phyloP scores from a whole-genome alignment of 164 flowering plant genomes.

The Nymphaea thermarum region DNA sequence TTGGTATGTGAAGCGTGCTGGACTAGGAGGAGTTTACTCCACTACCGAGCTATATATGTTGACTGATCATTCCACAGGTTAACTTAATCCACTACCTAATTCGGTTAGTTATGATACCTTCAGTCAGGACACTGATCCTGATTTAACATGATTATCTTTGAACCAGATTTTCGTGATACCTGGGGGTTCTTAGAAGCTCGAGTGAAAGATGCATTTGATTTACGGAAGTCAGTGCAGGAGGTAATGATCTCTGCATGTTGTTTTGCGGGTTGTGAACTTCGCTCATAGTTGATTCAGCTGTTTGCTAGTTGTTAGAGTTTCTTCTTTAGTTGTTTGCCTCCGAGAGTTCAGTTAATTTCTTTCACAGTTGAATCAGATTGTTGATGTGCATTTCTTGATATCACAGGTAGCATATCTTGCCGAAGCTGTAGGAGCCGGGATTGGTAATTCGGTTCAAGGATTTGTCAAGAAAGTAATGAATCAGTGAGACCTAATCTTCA shows the following conservation, averaged over 20 bases:
- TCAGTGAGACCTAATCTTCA: conserved; percentile 9
- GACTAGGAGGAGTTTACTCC: conserved; percentile 89
- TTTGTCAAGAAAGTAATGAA: conserved; percentile 33
- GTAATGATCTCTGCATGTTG: conserved; percentile 14
- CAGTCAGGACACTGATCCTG: background rate
- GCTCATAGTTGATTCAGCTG: too few relatives aligned
- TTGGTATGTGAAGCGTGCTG: conserved; percentile 89
- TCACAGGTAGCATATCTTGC: conserved; percentile 71
- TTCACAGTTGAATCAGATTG: background rate
- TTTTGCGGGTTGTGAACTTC: background rate
- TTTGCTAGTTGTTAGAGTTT: background rate
- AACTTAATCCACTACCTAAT: conserved; percentile 1
- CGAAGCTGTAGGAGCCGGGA: conserved; percentile 81
- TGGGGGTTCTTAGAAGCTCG: conserved; percentile 71
- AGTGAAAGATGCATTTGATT: conserved; percentile 75
- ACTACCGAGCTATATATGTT: conserved; percentile 92
- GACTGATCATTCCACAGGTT: conserved; percentile 89
- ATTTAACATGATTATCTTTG: background rate
- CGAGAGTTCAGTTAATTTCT: too few relatives aligned
- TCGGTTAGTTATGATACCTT: background rate
- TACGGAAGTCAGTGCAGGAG: conserved; percentile 76
- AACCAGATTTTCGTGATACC: conserved; percentile 64
- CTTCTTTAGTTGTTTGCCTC: too few relatives aligned
- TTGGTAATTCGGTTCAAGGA: conserved; percentile 64
- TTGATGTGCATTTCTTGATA: background rate